phyloP scores from a whole-genome alignment of 495 filamentous ascomycete species.

The Penicillium riverlandense region DNA sequence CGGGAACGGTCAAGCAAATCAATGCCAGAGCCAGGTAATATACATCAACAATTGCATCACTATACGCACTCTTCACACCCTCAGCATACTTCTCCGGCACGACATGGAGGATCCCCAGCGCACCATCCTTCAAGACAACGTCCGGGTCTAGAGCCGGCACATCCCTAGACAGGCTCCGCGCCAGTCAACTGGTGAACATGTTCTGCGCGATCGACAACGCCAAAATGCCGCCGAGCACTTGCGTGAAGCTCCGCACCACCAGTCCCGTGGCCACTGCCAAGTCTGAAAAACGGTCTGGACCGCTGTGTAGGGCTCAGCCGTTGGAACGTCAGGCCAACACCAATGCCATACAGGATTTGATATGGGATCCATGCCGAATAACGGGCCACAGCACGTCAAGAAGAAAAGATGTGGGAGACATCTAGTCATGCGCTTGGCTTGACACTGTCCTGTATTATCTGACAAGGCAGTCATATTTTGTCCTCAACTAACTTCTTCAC shows the following conservation, averaged over 20 bases:
- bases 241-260: constrained; percentile 49
- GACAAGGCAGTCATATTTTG: too few relatives aligned
- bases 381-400: too few relatives aligned
- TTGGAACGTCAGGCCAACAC: constrained; percentile 58
- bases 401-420: too few relatives aligned
- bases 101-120: constrained; percentile 12
- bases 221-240: constrained; percentile 46
- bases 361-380: constrained; percentile 47
- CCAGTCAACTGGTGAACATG: constrained; percentile 42
- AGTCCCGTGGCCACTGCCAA: constrained; percentile 48
- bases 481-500: too few relatives aligned
- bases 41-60: constrained; percentile 13
- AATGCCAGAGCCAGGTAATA: constrained; percentile 18
- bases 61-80: constrained; percentile 19
- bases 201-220: constrained; percentile 38
- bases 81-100: constrained; percentile 6
- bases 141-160: not conserved
- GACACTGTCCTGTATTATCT: too few relatives aligned
- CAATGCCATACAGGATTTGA: constrained; percentile 49
- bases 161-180: not conserved
- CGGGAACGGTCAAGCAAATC: constrained; percentile 9
- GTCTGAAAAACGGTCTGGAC: constrained; percentile 47
- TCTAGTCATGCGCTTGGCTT: too few relatives aligned
- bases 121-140: constrained; percentile 2
- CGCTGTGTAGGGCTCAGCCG: constrained; percentile 48